These are phyloP conservation scores for Lithospermum erythrorhizon DNA, from an alignment of 257 asterid species.

Conservation along the genomic window DNA sequence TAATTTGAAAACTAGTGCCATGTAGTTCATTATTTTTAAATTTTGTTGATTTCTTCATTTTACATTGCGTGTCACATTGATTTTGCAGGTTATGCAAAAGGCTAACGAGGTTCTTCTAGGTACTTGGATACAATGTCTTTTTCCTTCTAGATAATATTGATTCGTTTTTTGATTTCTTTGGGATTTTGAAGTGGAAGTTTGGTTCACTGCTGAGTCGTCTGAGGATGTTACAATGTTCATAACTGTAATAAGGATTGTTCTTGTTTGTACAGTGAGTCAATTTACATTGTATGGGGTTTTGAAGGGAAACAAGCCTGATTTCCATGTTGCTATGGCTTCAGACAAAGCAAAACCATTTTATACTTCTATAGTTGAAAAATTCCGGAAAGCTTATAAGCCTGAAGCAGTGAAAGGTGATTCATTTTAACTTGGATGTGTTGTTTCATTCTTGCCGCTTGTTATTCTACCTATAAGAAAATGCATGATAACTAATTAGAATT, in stretches of 20 bases:
- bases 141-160: not conserved
- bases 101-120: slow-evolving; percentile 73
- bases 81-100: slow-evolving; percentile 74
- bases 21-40: too few species aligned
- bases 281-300: slow-evolving; percentile 75
- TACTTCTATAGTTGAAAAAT: slow-evolving; percentile 61
- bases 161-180: not conserved
- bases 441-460: not conserved
- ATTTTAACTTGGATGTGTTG: not conserved
- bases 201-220: not conserved
- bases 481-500: not conserved
- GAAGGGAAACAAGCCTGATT: slow-evolving; percentile 94
- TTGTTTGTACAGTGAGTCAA: slow-evolving; percentile 63
- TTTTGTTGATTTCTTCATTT: not conserved
- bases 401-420: slow-evolving; percentile 64
- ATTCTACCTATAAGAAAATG: not conserved
- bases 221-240: not conserved
- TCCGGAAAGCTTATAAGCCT: slow-evolving; percentile 55
- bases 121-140: slow-evolving; percentile 14
- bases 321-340: slow-evolving; percentile 96
- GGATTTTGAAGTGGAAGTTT: too few species aligned
- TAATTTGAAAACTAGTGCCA: not conserved
- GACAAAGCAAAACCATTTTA: slow-evolving; percentile 62
- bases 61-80: not conserved
- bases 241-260: not conserved